Percentiles rank a stretch among this genome's conserved stretches.
These are phyloP conservation scores for Teratosphaeria epicoccoides DNA, from an alignment of 2,329 filamentous ascomycete species.

Conservation along the genomic window DNA sequence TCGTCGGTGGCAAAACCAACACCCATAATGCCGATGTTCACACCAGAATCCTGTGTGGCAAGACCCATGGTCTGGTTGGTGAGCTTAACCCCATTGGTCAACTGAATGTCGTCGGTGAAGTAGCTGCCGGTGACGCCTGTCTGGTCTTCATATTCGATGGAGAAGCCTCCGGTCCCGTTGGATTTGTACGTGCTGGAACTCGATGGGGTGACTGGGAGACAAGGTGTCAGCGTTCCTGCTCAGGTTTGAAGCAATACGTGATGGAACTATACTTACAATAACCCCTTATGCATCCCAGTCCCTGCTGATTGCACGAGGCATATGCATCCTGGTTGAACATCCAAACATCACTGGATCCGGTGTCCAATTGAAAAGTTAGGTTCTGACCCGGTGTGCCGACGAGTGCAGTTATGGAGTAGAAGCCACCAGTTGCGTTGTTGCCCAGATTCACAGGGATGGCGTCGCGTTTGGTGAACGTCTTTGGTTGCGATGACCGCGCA, in stretches of 20 bases:
- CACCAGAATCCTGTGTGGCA: slow-evolving; percentile 35
- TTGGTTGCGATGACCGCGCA: background rate
- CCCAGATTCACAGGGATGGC: background rate
- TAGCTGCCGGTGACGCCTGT: slow-evolving; percentile 71
- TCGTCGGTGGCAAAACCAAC: slow-evolving; percentile 77
- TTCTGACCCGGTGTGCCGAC: slow-evolving; percentile 48
- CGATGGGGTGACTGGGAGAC: slow-evolving; percentile 18
- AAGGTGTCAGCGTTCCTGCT: slow-evolving; percentile 9
- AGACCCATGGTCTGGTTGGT: slow-evolving; percentile 59
- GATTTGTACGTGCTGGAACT: slow-evolving; percentile 60
- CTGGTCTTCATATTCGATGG: slow-evolving; percentile 75
- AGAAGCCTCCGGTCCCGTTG: slow-evolving; percentile 13
- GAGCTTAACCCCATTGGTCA: slow-evolving; percentile 35
- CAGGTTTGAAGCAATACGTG: slow-evolving; percentile 7
- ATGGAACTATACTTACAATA: background rate
- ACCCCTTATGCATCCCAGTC: background rate
- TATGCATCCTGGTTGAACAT: slow-evolving; percentile 23
- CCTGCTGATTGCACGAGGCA: background rate
- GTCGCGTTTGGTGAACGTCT: background rate
- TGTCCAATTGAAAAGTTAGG: slow-evolving; percentile 50
- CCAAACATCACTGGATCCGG: slow-evolving; percentile 54
- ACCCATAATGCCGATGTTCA: slow-evolving; percentile 56
- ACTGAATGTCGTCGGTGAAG: slow-evolving; percentile 50
- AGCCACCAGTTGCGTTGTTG: background rate
- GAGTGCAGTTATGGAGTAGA: background rate